These are phyloP conservation scores for Syncephalastrum contaminatum DNA, from an alignment of 371 early-diverging fungal genomes.

Conservation along the genomic window DNA sequence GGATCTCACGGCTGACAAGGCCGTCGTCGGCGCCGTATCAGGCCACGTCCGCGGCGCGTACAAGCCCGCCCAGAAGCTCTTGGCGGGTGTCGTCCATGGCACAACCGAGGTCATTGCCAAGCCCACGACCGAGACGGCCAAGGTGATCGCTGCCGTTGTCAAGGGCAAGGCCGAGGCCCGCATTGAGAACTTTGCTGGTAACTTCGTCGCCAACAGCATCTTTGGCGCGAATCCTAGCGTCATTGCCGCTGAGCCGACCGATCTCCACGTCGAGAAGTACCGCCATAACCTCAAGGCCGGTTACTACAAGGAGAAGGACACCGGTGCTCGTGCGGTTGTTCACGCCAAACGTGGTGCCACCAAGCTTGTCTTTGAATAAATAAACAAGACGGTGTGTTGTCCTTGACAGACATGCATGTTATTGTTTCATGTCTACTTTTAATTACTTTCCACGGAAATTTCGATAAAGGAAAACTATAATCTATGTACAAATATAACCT, in stretches of 20 bases:
- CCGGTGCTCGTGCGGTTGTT: conserved; percentile 12
- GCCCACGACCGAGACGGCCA: conserved; percentile 5
- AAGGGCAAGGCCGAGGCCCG: conserved; percentile 3
- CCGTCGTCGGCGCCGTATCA: conserved; percentile 11
- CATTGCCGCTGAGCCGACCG: conserved; percentile 19
- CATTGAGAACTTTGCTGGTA: conserved; percentile 13
- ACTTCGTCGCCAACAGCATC: conserved; percentile 14
- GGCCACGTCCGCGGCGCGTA: conserved; percentile 16
- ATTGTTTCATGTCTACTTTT: too few species aligned
- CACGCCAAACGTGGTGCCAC: conserved; percentile 15
- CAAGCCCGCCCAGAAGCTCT: conserved; percentile 3
- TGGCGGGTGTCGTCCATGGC: conserved; percentile 11
- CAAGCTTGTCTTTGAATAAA: conserved; percentile 16
- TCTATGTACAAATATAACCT: too few species aligned
- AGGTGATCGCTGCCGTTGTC: neutral
- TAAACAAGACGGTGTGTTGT: too few species aligned
- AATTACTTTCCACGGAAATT: too few species aligned
- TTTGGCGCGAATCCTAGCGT: conserved; percentile 12
- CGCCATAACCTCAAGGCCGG: conserved; percentile 19
- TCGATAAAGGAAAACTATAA: too few species aligned
- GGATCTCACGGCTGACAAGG: conserved; percentile 14
- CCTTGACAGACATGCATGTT: too few species aligned
- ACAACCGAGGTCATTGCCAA: conserved; percentile 4
- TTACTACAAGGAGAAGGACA: conserved; percentile 21
- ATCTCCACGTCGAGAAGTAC: conserved; percentile 21